These are phyloP conservation scores for Globisporangium abappressorium DNA, from an alignment of 352 stramenopile genomes.

Conservation along the genomic window DNA sequence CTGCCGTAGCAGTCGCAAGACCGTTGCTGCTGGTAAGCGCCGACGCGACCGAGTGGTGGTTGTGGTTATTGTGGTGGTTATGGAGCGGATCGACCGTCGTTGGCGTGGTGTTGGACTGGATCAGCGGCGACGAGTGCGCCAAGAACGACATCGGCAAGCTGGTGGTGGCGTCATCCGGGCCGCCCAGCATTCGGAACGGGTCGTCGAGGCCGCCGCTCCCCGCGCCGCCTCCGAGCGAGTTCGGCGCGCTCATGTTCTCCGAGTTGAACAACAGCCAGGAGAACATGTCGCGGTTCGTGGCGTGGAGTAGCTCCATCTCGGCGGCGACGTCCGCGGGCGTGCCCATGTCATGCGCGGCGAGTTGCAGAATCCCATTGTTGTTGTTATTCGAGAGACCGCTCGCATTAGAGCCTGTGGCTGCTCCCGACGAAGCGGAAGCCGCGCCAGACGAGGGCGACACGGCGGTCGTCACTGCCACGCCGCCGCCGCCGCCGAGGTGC, in stretches of 20 bases:
- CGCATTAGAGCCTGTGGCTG: background rate
- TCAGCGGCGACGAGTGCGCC: conserved; percentile 21
- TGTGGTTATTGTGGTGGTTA: conserved; percentile 8
- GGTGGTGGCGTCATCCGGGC: conserved; percentile 21
- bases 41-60: background rate
- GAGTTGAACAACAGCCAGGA: conserved; percentile 86
- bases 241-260: conserved; percentile 69
- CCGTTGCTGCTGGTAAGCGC: conserved; percentile 1
- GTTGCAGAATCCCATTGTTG: conserved; percentile 15
- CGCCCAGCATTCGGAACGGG: conserved; percentile 60
- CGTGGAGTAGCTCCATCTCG: conserved; percentile 68
- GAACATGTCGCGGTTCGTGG: conserved; percentile 81
- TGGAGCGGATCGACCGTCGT: conserved; percentile 12
- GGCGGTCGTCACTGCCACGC: background rate
- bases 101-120: conserved; percentile 21
- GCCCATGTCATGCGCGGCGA: conserved; percentile 19
- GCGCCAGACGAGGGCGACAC: conserved; percentile 6
- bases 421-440: background rate
- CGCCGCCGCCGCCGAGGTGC: conserved; percentile 12
- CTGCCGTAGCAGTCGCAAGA: conserved; percentile 19
- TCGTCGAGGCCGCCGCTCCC: conserved; percentile 36
- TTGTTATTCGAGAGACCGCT: background rate
- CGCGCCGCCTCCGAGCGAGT: conserved; percentile 12
- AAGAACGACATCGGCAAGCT: conserved; percentile 40
- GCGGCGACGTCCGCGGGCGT: conserved; percentile 29